Evolutionary conservation across 176 grass and related monocot species (phyloP).

Genomic region (Alopecurus myosuroides): DNA sequence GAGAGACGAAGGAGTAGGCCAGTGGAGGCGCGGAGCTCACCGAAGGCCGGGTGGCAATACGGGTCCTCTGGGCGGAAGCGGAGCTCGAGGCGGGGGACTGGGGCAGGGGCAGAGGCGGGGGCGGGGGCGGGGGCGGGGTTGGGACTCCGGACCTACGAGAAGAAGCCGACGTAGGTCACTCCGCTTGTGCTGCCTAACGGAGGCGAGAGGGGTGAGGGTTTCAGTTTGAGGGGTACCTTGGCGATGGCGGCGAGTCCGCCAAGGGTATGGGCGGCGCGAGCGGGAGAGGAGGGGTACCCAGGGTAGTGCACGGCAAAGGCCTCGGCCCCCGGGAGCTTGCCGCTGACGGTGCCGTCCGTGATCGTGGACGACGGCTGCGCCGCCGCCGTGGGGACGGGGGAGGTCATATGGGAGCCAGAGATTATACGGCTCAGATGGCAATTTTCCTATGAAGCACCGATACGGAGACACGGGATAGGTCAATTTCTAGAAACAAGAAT

Average conservation of each 20-base stretch:
- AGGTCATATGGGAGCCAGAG: neutral
- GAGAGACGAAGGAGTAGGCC: conserved; percentile 63
- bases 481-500: too few relatives aligned
- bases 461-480: too few relatives aligned
- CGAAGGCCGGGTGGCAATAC: conserved; percentile 69
- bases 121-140: conserved; percentile 25
- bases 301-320: conserved; percentile 78
- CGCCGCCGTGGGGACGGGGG: neutral
- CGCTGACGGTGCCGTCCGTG: conserved; percentile 51
- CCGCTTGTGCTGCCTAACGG: too few relatives aligned
- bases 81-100: conserved; percentile 43
- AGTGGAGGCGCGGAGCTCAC: conserved; percentile 29
- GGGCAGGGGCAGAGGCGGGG: conserved; percentile 57
- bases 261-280: conserved; percentile 49
- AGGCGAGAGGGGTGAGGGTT: neutral
- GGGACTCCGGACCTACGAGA: conserved; percentile 32
- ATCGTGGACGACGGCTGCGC: conserved; percentile 32
- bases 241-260: conserved; percentile 59
- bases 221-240: conserved; percentile 31
- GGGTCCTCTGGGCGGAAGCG: conserved; percentile 85
- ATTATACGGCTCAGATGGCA: neutral
- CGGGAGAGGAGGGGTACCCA: conserved; percentile 63
- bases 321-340: conserved; percentile 39
- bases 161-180: neutral
- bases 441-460: too few relatives aligned